Conservation (phyloP, 2,329 filamentous ascomycete genomes). For the Calonectria hawksworthii region DNA sequence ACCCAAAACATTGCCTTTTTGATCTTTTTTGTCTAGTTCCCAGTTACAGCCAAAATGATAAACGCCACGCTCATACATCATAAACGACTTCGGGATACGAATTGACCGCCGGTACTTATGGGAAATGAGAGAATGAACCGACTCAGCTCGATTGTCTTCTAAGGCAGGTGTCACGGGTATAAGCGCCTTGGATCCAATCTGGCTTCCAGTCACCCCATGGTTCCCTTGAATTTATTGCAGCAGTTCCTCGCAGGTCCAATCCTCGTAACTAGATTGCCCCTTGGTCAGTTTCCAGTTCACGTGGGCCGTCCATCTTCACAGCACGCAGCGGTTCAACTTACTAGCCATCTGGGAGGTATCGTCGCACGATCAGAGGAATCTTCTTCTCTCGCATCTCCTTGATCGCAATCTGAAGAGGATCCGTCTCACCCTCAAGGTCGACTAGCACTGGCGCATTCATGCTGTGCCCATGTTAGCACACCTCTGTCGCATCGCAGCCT, state of each 20-base stretch:
- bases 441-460: slow-evolving; percentile 98
- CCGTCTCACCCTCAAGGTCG: slow-evolving; percentile 96
- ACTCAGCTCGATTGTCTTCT: slow-evolving; percentile 42
- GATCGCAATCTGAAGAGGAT: slow-evolving; percentile 96
- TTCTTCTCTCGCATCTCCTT: slow-evolving; percentile 99
- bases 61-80: slow-evolving; percentile 56
- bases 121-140: slow-evolving; percentile 29
- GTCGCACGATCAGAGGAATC: slow-evolving; percentile 93
- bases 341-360: slow-evolving; percentile 97
- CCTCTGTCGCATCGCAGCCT: neutral
- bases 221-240: slow-evolving; percentile 65
- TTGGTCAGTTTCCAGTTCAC: slow-evolving; percentile 24
- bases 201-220: slow-evolving; percentile 27
- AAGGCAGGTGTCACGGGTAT: slow-evolving; percentile 43
- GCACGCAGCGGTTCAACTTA: slow-evolving; percentile 63
- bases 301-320: neutral
- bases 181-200: slow-evolving; percentile 42
- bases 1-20: slow-evolving; percentile 37
- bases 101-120: slow-evolving; percentile 32
- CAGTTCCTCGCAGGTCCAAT: slow-evolving; percentile 98
- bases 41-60: slow-evolving; percentile 43
- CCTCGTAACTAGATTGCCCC: slow-evolving; percentile 82
- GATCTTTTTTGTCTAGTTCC: slow-evolving; percentile 48
- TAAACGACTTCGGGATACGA: slow-evolving; percentile 39
- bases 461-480: slow-evolving; percentile 61